phyloP scores from a whole-genome alignment of 768 basidiomycete species.

The Mycena metata region DNA sequence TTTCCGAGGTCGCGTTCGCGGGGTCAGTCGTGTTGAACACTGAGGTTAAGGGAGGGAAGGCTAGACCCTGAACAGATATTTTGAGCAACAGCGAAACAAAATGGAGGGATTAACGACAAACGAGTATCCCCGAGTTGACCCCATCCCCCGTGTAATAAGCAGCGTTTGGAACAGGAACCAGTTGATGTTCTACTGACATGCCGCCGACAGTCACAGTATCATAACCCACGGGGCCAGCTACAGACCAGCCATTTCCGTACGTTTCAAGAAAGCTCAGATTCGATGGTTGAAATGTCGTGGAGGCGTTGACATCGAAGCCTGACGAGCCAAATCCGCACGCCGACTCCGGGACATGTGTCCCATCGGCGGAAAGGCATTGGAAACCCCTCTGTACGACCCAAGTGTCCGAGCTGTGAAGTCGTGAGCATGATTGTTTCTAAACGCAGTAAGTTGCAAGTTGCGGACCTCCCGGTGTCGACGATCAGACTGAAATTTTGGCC shows the following conservation, averaged over 20 bases:
- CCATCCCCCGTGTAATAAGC: slow-evolving; percentile 26
- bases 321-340: slow-evolving; percentile 38
- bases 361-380: slow-evolving; percentile 35
- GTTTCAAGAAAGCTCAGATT: slow-evolving; percentile 37
- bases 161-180: slow-evolving; percentile 29
- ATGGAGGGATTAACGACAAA: slow-evolving; percentile 1
- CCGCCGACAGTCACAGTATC: slow-evolving; percentile 40
- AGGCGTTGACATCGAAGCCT: slow-evolving; percentile 36
- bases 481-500: slow-evolving; percentile 35
- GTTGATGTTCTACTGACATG: slow-evolving; percentile 35
- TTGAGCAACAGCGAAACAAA: background rate
- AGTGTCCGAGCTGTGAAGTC: slow-evolving; percentile 36
- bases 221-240: slow-evolving; percentile 37
- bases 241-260: slow-evolving; percentile 35
- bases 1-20: slow-evolving; percentile 20
- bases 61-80: slow-evolving; percentile 29
- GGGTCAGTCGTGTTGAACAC: slow-evolving; percentile 38
- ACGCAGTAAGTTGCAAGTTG: background rate
- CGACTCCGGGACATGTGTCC: slow-evolving; percentile 17
- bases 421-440: background rate
- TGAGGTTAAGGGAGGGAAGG: slow-evolving; percentile 38
- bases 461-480: slow-evolving; percentile 38
- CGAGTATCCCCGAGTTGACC: slow-evolving; percentile 20
- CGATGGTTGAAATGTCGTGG: slow-evolving; percentile 36
- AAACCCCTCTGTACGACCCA: slow-evolving; percentile 39